Conservation (phyloP, 2,329 filamentous ascomycete species). For the Penicillium sumatraense region DNA sequence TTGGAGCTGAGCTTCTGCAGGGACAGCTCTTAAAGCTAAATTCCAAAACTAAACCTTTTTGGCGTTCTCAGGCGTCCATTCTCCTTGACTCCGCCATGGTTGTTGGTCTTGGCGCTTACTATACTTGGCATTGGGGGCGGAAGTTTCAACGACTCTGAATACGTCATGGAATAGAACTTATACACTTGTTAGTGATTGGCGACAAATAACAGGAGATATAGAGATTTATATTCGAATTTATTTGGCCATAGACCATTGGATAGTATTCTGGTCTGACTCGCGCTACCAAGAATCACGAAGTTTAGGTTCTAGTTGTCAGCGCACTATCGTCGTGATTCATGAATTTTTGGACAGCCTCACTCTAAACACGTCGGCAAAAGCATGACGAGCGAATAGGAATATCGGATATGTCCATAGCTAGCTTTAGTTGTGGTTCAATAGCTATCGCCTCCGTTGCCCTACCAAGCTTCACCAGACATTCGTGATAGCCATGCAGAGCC, state of each 20-base stretch:
- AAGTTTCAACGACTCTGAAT: not conserved
- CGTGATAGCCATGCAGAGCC: slow-evolving; percentile 73
- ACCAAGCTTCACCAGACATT: slow-evolving; percentile 66
- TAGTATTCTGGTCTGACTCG: not conserved
- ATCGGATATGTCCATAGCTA: slow-evolving; percentile 62
- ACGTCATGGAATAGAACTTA: not conserved
- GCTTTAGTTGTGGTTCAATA: slow-evolving; percentile 54
- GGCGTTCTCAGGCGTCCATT: not conserved
- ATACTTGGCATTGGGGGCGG: not conserved
- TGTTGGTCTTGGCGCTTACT: not conserved
- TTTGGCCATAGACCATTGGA: not conserved
- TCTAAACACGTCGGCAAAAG: slow-evolving; percentile 52
- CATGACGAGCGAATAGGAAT: slow-evolving; percentile 64
- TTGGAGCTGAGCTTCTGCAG: not conserved
- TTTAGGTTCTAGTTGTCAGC: no score
- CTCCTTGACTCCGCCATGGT: slow-evolving; percentile 1
- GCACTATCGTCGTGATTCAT: no score
- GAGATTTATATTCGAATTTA: not conserved
- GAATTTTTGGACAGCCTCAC: no score
- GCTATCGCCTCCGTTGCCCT: slow-evolving; percentile 52
- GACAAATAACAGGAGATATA: not conserved
- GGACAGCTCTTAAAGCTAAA: not conserved
- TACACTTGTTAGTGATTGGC: not conserved
- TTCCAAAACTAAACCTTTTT: not conserved
- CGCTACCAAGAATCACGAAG: not conserved